Evolutionary conservation across 768 basidiomycete genomes (phyloP), one percentile per base, ranked within the genome.

Genomic region (Auriscalpium orientale): DNA sequence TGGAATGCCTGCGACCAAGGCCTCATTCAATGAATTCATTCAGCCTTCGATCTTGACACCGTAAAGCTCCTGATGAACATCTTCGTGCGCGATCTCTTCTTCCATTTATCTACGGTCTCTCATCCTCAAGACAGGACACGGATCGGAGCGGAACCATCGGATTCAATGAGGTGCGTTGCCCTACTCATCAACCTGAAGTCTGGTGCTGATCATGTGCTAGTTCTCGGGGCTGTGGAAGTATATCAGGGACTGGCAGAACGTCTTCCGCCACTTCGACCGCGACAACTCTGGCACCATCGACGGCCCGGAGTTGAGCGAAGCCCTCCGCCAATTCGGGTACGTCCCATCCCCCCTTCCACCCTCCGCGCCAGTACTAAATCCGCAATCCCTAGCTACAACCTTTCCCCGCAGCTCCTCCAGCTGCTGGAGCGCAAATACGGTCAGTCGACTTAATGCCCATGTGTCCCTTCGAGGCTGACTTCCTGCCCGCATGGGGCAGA

Each of bases 221-320:
- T 93, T 91, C 65, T 64, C 79, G 46, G 87, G 87, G 4, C 79
- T 91, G 21, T 92, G 87, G 85, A 85, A 86, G 64, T 90, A 89
- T 69, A 83, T 90, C 79, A 84, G 87, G 79, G 88, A 91, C 68
- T 91, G 89, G 90, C 88, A 91, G 72, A 82, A 82, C 56, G 83
- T 89, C 55, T 92, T 91, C 76, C 78, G 75, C 46, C 86, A 88
- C 70, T 91, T 91, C 62, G 91, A 93, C 71, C 75, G 81, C n/a
- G 91, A 93, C 67, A 80, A 78, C 51, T 89, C 87, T 12, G 91
- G 90, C 22, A 78, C 82, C 35, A 92, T 94, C 69, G 89, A 92
- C 55, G 74, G 74, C 8, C 53, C 61, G 16, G 91, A 94, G 71
- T 76, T 94, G 7, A 71, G 73, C 3, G 76, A 81, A 11, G 91